phyloP scores from a whole-genome alignment of 139 green algal species.

The Auxenochlorella pyrenoidosa region DNA sequence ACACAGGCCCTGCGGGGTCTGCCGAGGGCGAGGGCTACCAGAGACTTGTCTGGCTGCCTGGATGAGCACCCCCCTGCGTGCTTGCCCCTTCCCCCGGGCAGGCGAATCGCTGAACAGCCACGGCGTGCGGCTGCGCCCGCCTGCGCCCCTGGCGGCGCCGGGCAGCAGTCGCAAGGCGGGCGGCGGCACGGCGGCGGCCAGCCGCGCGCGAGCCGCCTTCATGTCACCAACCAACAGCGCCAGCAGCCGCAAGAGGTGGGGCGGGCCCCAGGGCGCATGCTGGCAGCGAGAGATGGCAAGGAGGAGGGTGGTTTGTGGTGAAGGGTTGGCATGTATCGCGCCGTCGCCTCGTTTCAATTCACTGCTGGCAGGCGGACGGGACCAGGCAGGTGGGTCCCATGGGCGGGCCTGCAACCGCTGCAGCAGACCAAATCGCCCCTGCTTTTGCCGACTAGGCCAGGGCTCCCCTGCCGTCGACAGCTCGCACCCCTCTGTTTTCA shows the following conservation, averaged over 20 bases:
- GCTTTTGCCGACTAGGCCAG: too few relatives aligned
- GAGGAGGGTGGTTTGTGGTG: neutral
- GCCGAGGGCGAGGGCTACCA: neutral
- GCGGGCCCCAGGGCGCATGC: too few relatives aligned
- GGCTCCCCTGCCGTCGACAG: too few relatives aligned
- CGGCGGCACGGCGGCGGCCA: neutral
- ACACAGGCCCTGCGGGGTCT: too few relatives aligned
- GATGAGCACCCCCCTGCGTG: neutral
- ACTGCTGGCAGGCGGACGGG: too few relatives aligned
- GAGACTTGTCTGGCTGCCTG: neutral
- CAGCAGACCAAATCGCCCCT: too few relatives aligned
- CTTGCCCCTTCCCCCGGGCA: neutral
- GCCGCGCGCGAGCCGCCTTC: neutral
- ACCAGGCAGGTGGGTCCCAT: too few relatives aligned
- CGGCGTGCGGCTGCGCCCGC: neutral
- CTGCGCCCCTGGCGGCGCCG: neutral
- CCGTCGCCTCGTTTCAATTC: too few relatives aligned
- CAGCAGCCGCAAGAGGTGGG: constrained; percentile 19
- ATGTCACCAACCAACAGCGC: constrained; percentile 17
- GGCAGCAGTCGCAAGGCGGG: constrained; percentile 9
- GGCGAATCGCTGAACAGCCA: constrained; percentile 11
- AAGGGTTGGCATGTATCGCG: too few relatives aligned
- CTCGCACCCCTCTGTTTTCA: too few relatives aligned
- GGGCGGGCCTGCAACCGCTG: too few relatives aligned
- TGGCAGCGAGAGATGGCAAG: neutral